Evolutionary conservation across 1,284 basidiomycete genomes (phyloP).

Genomic region (Phylloporus sp.): DNA sequence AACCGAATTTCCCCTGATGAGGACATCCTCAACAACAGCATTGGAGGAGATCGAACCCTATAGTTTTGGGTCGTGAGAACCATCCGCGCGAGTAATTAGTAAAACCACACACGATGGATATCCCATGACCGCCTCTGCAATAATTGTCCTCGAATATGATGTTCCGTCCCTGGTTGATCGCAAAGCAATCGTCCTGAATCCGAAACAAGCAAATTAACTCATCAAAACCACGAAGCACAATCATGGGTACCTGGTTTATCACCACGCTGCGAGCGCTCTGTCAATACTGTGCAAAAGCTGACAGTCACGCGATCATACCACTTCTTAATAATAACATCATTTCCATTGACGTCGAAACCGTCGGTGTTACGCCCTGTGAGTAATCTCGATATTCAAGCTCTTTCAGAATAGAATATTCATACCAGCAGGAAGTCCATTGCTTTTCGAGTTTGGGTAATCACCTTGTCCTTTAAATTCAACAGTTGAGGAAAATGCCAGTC

Average conservation of each 20-base stretch:
- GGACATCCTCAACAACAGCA: constrained; percentile 50
- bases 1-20: constrained; percentile 53
- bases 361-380: constrained; percentile 55
- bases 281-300: constrained; percentile 7
- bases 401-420: background rate
- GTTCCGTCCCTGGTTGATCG: constrained; percentile 60
- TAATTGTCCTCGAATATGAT: constrained; percentile 57
- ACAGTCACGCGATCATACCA: constrained; percentile 29
- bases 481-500: background rate
- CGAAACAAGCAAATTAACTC: constrained; percentile 3
- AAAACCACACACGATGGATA: constrained; percentile 50
- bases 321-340: constrained; percentile 46
- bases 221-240: background rate
- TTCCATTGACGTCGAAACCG: constrained; percentile 54
- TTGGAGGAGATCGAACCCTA: constrained; percentile 57
- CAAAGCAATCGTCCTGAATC: constrained; percentile 62
- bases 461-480: constrained; percentile 40
- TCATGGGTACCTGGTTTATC: constrained; percentile 33
- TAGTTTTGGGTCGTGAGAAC: background rate
- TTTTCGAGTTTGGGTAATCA: constrained; percentile 29
- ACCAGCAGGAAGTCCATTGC: constrained; percentile 30
- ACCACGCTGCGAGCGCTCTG: constrained; percentile 20
- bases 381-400: background rate
- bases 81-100: background rate
- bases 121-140: constrained; percentile 62